These are phyloP conservation scores for Russula earlei DNA, from an alignment of 768 basidiomycete species.

Conservation along the genomic window DNA sequence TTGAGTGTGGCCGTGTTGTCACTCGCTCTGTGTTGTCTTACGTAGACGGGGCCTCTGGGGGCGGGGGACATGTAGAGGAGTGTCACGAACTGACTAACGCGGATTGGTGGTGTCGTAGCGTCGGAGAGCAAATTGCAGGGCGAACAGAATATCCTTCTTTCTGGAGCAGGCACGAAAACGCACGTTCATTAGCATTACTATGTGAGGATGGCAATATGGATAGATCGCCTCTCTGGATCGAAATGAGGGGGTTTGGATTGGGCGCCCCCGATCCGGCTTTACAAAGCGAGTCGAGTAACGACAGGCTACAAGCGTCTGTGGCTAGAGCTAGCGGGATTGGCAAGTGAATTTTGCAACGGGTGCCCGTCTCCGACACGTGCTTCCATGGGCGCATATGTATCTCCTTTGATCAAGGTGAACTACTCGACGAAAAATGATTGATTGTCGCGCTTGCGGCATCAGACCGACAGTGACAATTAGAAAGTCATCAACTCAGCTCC, in stretches of 20 bases:
- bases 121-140: not conserved
- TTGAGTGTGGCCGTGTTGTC: too few relatives aligned
- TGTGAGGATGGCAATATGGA: not conserved
- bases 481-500: not conserved
- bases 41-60: not conserved
- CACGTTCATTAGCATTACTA: not conserved
- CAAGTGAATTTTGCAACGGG: not conserved
- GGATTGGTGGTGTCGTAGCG: too few relatives aligned
- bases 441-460: not conserved
- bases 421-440: not conserved
- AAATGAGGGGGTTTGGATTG: not conserved
- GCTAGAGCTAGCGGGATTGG: not conserved
- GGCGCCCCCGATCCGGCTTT: not conserved
- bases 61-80: too few relatives aligned
- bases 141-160: not conserved
- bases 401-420: not conserved
- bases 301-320: not conserved
- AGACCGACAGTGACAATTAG: not conserved
- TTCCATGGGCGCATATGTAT: not conserved
- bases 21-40: not conserved
- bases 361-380: not conserved
- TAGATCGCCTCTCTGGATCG: not conserved
- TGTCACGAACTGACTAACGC: too few relatives aligned
- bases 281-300: not conserved
- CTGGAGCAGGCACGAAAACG: not conserved